Base-by-base conservation (phyloP, 306 rosid species). In the Elaeagnus macrophylla region DNA sequence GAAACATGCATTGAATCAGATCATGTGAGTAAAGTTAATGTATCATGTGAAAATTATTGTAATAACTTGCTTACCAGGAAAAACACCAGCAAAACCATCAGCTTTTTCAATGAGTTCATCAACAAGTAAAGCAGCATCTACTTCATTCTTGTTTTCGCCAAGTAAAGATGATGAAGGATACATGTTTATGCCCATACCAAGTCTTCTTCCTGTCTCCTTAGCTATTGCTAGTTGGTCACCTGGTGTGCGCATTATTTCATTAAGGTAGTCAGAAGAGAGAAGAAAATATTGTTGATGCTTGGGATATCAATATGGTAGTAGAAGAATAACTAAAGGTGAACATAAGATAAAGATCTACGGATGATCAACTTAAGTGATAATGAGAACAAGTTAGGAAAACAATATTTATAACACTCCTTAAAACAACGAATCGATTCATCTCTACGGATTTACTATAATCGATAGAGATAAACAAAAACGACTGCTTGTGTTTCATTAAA, bases 61-160 rank as follows among this genome's bases (percentile, higher is more conserved):
- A 11, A 42, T 45, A 16, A 55, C 51, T 3, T 16, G 39, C 57
- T 16, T 56, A 82, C 95, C 84, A 18, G 95, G 95, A 59, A 85
- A 85, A 70, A 85, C 89, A 6, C 95, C 89, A 16, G 95, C 89
- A 59, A 84, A 84, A 72, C 94, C 94, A 38, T 84, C 88, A 59
- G 88, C 94, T 25, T 79, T 76, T 67, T 84, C 94, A 59, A 84
- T 84, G 74, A 84, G 94, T 39, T 81, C 88, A 50, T 84, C 88
- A 59, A 84, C 19, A 10, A 86, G 65, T 36, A 82, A 48, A 60
- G 79, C 32, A 32, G 72, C 72, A 46, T 75, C 15, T 15, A 55
- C 62, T 56, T 53, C 77, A 54, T 71, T 68, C 68, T 68, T 82
- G 20, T 25, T 63, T 52, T 59, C 89, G 25, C 89, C 83, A 20